Base-by-base conservation (phyloP, 805 yeast genomes). In the Saturnispora saitoi region DNA sequence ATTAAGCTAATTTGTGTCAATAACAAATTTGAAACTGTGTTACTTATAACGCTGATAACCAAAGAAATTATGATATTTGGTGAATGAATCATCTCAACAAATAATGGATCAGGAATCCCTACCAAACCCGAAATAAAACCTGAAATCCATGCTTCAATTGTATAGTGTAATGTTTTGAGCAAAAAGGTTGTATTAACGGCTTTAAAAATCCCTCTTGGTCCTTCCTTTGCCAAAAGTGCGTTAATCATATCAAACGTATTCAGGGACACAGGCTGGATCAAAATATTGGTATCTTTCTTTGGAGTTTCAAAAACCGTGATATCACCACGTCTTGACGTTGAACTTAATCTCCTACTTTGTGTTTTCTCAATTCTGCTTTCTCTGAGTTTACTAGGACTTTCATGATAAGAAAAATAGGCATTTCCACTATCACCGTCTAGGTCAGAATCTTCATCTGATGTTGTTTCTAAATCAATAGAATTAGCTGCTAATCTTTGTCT, bases 131-230 rank as follows among this genome's bases (percentile, higher is more conserved):
- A 81, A 7, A 89, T 61, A 53, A 90, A 78, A 3, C 96, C 96
- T 0, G 95, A 84, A 43, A 89, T 72, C 97, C 98, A 90, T 1
- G 96, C 87, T 59, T 86, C 91, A 42, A 89, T 68, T 0, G 95
- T 84, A 43, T 80, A 78, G 2, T 83, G 77, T 17, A 88, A 69
- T 0, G 95, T 84, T 47, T 77, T 83, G 60, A 84, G 75, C 17
- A 93, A 71, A 58, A 89, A 91, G 0, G 95, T 75, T 2, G 95
- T 83, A 60, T 86, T 83, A 37, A 81, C 75, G 10, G 89, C 87
- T 58, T 86, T 73, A 71, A 86, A 80, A 9, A 83, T 64, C 3
- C 89, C 88, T 56, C 78, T 70, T 17, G 80, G 81, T 24, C 84
- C 95, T 59, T 74, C 95, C 66, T 73, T 80, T 22, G 88, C 75